Evolutionary conservation across 1,139 yeast genomes (phyloP), one percentile per base, ranked within the genome.

Genomic region (Blastobotrys ciferrii): DNA sequence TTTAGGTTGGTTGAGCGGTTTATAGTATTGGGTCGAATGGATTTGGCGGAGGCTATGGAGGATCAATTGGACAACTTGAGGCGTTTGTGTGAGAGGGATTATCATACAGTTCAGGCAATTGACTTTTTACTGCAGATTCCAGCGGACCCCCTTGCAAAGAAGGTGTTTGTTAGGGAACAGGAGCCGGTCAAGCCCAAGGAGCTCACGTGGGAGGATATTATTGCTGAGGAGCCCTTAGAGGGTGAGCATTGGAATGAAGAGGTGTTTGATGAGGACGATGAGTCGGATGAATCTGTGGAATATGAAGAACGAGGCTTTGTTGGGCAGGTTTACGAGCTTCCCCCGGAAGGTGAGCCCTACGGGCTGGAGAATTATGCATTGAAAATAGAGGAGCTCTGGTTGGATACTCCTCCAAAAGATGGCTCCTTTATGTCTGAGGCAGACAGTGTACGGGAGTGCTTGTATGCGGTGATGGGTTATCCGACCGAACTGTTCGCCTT

Each of bases 151-250:
- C 44, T 17, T 12, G 14, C 13, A 14, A 35, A 17, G 12, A 14
- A 7, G 2, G 31, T 20, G 17, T 38, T 28, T 25, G 38, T 15
- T 19, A 9, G 37, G 23, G 37, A 28, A 23, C 25, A 14, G 2
- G 20, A 32, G 7, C 13, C 15, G 19, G 14, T 20, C 6, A 12
- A 19, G 31, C 25, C 14, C 23, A 13, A 31, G 12, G 37, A 20
- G 19, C 42, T 53, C 17, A 54, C 61, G 2, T 63, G 66, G 66
- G 48, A 47, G 4, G 58, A 58, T 6, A 61, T 62, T 15, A 36
- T 62, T 30, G 52, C 35, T 4, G 61, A 53, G 23, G 62, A 58
- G 9, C 64, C 64, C 12, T 40, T 60, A 14, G 38, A 39, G 9
- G 64, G 64, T 2, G 58, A 54, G 4, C 61, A 59, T 42, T 60